These are phyloP conservation scores for Fusarium tanahbumbuense DNA, from an alignment of 2,329 filamentous ascomycete species.

Conservation along the genomic window DNA sequence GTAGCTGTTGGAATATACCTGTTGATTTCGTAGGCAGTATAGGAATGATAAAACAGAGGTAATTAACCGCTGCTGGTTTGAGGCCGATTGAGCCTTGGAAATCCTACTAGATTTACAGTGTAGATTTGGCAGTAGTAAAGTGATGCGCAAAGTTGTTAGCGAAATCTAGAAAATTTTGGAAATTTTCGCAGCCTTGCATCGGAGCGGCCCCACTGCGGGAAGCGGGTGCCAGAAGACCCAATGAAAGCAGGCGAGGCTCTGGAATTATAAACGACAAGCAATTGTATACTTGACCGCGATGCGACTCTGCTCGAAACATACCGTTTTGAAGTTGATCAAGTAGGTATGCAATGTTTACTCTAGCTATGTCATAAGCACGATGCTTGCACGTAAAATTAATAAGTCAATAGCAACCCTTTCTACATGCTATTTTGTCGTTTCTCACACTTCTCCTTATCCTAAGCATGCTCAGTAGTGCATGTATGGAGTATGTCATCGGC, in stretches of 20 bases:
- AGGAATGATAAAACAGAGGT: neutral
- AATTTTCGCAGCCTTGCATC: constrained; percentile 45
- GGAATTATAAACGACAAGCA: neutral
- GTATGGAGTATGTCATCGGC: neutral
- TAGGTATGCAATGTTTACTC: neutral
- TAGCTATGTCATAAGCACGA: neutral
- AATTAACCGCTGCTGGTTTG: constrained; percentile 2
- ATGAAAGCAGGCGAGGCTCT: constrained; percentile 34
- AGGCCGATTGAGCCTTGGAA: constrained; percentile 26
- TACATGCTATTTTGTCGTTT: neutral
- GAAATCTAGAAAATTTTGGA: constrained; percentile 44
- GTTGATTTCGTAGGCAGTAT: neutral
- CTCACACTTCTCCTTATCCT: neutral
- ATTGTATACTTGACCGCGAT: neutral
- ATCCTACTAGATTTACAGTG: constrained; percentile 26
- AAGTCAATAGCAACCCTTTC: neutral
- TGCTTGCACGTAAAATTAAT: neutral
- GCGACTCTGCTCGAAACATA: neutral
- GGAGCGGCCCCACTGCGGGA: constrained; percentile 41
- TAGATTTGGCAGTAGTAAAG: constrained; percentile 13
- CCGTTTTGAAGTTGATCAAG: neutral
- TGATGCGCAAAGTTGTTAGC: constrained; percentile 29
- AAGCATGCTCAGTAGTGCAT: neutral
- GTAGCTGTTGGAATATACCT: neutral
- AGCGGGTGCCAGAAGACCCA: constrained; percentile 15